Conservation (phyloP, 148 eudicot genomes). For the Rhododendron mucronatum region DNA sequence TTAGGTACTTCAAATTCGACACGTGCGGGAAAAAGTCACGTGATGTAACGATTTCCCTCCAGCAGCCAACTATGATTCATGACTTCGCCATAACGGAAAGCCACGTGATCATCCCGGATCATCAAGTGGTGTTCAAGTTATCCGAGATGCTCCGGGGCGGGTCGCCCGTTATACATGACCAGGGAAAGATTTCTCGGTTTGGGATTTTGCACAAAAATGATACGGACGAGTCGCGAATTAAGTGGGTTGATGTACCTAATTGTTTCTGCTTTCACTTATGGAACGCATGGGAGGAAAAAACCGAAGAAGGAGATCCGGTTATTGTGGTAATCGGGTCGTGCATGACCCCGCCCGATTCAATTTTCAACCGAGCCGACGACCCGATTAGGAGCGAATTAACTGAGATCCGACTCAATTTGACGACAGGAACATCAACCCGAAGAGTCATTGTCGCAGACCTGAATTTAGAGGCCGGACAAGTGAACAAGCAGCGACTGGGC, state of each 20-base stretch:
- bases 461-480: slow-evolving; percentile 55
- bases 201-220: slow-evolving; percentile 36
- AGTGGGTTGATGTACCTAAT: slow-evolving; percentile 44
- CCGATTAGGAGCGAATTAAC: slow-evolving; percentile 25
- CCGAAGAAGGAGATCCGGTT: slow-evolving; percentile 16
- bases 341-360: slow-evolving; percentile 51
- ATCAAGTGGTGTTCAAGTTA: slow-evolving; percentile 49
- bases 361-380: slow-evolving; percentile 27
- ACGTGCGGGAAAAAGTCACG: slow-evolving; percentile 34
- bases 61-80: slow-evolving; percentile 55
- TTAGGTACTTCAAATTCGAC: slow-evolving; percentile 40
- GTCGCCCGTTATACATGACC: slow-evolving; percentile 41
- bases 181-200: slow-evolving; percentile 38
- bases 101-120: slow-evolving; percentile 53
- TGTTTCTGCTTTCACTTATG: slow-evolving; percentile 55
- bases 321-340: slow-evolving; percentile 50
- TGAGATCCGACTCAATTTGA: slow-evolving; percentile 36
- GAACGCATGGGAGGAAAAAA: slow-evolving; percentile 60
- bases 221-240: slow-evolving; percentile 14
- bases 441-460: slow-evolving; percentile 30
- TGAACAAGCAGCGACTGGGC: slow-evolving; percentile 33
- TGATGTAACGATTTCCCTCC: slow-evolving; percentile 34
- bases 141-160: slow-evolving; percentile 45
- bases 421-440: slow-evolving; percentile 35
- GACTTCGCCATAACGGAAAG: slow-evolving; percentile 55